These are phyloP conservation scores for Colletotrichum salicis DNA, from an alignment of 2,329 filamentous ascomycete genomes.

Conservation along the genomic window DNA sequence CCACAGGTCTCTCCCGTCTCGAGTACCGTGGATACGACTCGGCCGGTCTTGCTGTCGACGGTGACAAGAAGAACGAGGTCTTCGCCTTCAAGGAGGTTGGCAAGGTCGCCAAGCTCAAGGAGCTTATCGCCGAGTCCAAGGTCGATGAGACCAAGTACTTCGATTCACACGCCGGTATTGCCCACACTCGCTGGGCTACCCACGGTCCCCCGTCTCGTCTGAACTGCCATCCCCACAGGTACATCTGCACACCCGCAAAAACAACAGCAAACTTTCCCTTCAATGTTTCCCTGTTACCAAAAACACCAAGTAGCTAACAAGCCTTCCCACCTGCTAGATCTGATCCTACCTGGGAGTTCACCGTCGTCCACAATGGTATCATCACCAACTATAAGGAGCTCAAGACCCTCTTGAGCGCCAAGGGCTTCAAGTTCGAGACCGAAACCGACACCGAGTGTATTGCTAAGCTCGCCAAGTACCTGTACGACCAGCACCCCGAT, in stretches of 20 bases:
- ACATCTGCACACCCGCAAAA: conserved; percentile 49
- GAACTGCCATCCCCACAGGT: conserved; percentile 99
- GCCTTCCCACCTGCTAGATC: conserved; percentile 68
- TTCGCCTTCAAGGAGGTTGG: conserved; percentile 98
- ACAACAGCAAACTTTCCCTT: conserved; percentile 18
- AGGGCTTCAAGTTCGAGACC: conserved; percentile 99
- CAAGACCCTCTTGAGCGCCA: conserved; percentile 89
- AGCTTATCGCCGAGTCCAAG: conserved; percentile 86
- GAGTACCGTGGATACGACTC: conserved; percentile 99
- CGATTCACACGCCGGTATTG: conserved; percentile 97
- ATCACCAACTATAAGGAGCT: conserved; percentile 99
- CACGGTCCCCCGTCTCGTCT: conserved; percentile 92
- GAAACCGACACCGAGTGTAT: conserved; percentile 99
- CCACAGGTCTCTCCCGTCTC: conserved; percentile 87
- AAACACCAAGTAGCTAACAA: conserved; percentile 32
- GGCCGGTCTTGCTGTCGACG: conserved; percentile 93
- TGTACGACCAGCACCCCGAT: conserved; percentile 92
- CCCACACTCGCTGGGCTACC: conserved; percentile 98
- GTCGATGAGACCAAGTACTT: conserved; percentile 92
- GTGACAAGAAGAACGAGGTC: conserved; percentile 98
- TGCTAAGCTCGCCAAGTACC: conserved; percentile 97
- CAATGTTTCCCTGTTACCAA: not conserved
- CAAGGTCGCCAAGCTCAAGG: conserved; percentile 96
- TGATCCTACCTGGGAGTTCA: conserved; percentile 94
- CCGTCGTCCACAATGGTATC: conserved; percentile 99